Evolutionary conservation across 2,329 filamentous ascomycete genomes (phyloP).

Genomic region (Lachnellula arida): DNA sequence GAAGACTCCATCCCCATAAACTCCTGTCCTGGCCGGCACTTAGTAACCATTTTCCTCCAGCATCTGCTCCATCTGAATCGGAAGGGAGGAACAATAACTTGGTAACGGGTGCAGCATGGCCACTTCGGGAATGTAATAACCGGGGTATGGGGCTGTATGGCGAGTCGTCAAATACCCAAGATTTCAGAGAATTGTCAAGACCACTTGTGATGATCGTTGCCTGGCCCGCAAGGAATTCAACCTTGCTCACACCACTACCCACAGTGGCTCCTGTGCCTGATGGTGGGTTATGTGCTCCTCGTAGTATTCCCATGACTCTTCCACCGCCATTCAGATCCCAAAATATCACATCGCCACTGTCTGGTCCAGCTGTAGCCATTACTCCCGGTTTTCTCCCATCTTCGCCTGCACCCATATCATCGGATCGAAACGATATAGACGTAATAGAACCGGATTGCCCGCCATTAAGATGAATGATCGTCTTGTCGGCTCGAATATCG

Average conservation of each 20-base stretch:
- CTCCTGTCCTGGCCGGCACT: slow-evolving; percentile 87
- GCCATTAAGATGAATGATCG: slow-evolving; percentile 63
- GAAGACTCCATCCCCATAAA: slow-evolving; percentile 93
- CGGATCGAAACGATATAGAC: slow-evolving; percentile 85
- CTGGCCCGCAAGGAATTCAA: slow-evolving; percentile 87
- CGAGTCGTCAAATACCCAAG: slow-evolving; percentile 93
- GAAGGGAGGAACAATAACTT: slow-evolving; percentile 80
- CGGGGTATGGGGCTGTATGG: slow-evolving; percentile 85
- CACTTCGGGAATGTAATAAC: slow-evolving; percentile 78
- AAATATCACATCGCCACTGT: slow-evolving; percentile 83
- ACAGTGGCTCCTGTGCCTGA: slow-evolving; percentile 45
- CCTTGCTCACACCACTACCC: slow-evolving; percentile 74
- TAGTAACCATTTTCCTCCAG: slow-evolving; percentile 87
- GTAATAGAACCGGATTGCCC: slow-evolving; percentile 63
- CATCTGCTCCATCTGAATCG: slow-evolving; percentile 83
- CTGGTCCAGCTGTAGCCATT: slow-evolving; percentile 82
- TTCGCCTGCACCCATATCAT: slow-evolving; percentile 80
- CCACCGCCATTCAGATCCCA: slow-evolving; percentile 94
- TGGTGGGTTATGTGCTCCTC: slow-evolving; percentile 81
- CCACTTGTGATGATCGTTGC: slow-evolving; percentile 87
- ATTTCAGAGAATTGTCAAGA: slow-evolving; percentile 87
- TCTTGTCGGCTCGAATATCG: slow-evolving; percentile 74
- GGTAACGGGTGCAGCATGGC: slow-evolving; percentile 82
- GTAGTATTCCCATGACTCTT: slow-evolving; percentile 77
- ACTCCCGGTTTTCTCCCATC: slow-evolving; percentile 83